A percentile compares a stretch with the other conserved stretches of the same genome.
phyloP scores from a whole-genome alignment of 1,284 basidiomycete genomes.

The Leucocoprinus gongylophorus region DNA sequence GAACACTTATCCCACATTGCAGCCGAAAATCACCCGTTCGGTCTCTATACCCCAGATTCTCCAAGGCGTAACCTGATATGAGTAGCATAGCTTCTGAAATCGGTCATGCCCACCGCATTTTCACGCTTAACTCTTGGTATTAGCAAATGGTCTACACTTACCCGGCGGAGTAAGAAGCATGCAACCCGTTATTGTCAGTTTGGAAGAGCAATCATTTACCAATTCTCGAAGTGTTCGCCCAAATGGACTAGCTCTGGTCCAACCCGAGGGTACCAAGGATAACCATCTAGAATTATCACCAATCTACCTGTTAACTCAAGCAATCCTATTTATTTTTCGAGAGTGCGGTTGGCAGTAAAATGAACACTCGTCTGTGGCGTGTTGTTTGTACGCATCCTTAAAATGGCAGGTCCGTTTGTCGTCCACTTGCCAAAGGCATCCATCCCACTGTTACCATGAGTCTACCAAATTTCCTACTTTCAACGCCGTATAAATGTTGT shows the following conservation, averaged over 20 bases:
- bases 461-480: constrained; percentile 11
- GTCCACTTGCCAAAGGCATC: too few species aligned
- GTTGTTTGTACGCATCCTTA: constrained; percentile 12
- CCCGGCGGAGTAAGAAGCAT: constrained; percentile 48
- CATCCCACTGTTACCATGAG: constrained; percentile 20
- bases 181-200: too few species aligned
- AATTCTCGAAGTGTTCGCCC: constrained; percentile 46
- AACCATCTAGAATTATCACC: constrained; percentile 50
- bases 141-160: background rate
- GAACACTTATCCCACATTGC: background rate
- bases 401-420: constrained; percentile 3
- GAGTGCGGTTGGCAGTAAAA: constrained; percentile 41
- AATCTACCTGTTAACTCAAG: constrained; percentile 52
- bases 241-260: constrained; percentile 35
- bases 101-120: background rate
- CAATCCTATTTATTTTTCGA: constrained; percentile 47
- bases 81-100: background rate
- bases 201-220: constrained; percentile 33
- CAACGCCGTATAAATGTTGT: background rate
- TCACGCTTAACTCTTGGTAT: background rate
- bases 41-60: background rate
- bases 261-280: constrained; percentile 27
- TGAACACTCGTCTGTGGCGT: constrained; percentile 1
- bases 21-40: constrained; percentile 5
- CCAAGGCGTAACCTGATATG: background rate